A percentile compares a stretch with the other conserved stretches of the same genome.
Conservation (phyloP, 306 rosid genomes). For the Astragalus glycyphyllos region DNA sequence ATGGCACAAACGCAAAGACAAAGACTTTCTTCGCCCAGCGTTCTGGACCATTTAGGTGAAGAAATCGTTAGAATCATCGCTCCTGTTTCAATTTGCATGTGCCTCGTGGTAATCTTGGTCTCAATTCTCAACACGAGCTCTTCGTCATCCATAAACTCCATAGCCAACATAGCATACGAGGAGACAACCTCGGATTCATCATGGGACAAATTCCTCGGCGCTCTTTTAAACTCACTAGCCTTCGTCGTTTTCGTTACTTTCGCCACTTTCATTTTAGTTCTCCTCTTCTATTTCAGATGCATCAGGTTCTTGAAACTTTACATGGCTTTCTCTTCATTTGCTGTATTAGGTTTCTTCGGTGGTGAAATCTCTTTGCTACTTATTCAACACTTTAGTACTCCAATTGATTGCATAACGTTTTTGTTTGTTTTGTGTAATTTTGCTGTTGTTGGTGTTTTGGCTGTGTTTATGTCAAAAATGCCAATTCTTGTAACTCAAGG, state of each 20-base stretch:
- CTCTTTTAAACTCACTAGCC: constrained; percentile 77
- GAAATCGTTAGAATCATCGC: constrained; percentile 79
- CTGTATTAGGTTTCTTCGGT: constrained; percentile 78
- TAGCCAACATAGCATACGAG: constrained; percentile 78
- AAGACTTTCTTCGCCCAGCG: constrained; percentile 51
- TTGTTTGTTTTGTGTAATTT: constrained; percentile 65
- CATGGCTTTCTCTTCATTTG: constrained; percentile 86
- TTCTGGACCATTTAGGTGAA: constrained; percentile 76
- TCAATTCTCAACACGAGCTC: constrained; percentile 57
- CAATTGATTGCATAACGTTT: constrained; percentile 78
- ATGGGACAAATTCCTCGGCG: constrained; percentile 90
- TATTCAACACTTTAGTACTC: constrained; percentile 56
- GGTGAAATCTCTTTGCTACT: constrained; percentile 67
- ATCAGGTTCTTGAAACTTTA: constrained; percentile 72
- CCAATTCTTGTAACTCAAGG: constrained; percentile 84
- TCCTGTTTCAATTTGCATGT: constrained; percentile 94
- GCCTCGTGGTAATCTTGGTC: constrained; percentile 79
- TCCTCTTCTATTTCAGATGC: constrained; percentile 85
- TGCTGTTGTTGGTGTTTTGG: constrained; percentile 88
- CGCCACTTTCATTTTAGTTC: constrained; percentile 75
- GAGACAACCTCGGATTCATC: constrained; percentile 72
- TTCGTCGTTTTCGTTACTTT: constrained; percentile 72
- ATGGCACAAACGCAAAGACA: constrained; percentile 63
- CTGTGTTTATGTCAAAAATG: constrained; percentile 90
- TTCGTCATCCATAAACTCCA: constrained; percentile 51